Percentiles rank a stretch among this genome's conserved stretches.
Evolutionary conservation across 2,329 filamentous ascomycete genomes (phyloP).

Genomic region (Penicillium crustosum): DNA sequence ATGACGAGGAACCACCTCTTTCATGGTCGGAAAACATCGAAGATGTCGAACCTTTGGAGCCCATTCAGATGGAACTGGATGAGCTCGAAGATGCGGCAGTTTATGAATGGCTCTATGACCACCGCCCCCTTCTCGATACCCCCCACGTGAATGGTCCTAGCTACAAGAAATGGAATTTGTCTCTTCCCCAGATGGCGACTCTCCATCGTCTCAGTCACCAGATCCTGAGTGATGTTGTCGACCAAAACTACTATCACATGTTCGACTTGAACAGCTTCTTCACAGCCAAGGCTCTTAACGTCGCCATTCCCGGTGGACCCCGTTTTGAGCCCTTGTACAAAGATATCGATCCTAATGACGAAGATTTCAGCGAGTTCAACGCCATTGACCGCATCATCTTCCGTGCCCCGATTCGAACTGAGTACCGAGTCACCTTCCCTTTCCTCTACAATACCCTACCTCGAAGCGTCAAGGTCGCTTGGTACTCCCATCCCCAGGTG

Average conservation of each 20-base stretch:
- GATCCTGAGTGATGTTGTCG: conserved; percentile 84
- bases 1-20: conserved; percentile 95
- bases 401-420: conserved; percentile 87
- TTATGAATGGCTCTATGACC: conserved; percentile 97
- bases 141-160: conserved; percentile 93
- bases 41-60: conserved; percentile 94
- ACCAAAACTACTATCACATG: conserved; percentile 97
- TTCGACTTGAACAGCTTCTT: conserved; percentile 94
- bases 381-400: conserved; percentile 99
- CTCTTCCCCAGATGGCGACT: conserved; percentile 91
- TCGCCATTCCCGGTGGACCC: conserved; percentile 94
- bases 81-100: conserved; percentile 89
- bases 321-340: conserved; percentile 97
- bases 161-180: conserved; percentile 94
- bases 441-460: conserved; percentile 96
- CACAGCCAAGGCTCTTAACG: conserved; percentile 94
- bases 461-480: conserved; percentile 86
- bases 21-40: conserved; percentile 99
- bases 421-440: conserved; percentile 91
- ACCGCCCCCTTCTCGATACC: conserved; percentile 85
- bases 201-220: conserved; percentile 89
- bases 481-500: conserved; percentile 90
- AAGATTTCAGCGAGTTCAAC: conserved; percentile 99
- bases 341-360: conserved; percentile 96
- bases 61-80: conserved; percentile 97